Conservation (phyloP, 352 stramenopile genomes). For the Nothophytophthora sp. region DNA sequence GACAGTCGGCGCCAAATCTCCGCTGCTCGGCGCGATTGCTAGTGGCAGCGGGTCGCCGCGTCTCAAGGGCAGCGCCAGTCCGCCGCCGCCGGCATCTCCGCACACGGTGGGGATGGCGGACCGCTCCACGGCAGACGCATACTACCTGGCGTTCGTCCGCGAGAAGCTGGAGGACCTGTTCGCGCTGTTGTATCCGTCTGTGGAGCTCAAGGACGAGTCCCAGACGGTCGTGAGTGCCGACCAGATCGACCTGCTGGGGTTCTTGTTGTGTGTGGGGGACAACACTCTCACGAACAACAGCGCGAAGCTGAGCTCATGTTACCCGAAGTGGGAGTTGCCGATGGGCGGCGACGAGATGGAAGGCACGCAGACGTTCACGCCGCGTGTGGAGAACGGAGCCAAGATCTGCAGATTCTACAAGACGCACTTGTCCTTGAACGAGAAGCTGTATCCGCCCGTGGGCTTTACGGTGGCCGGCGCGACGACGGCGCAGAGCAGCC, state of each 20-base stretch:
- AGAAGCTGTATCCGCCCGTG: constrained; percentile 77
- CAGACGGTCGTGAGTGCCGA: constrained; percentile 56
- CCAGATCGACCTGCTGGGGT: constrained; percentile 73
- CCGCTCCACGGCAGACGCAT: constrained; percentile 74
- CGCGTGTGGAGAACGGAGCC: constrained; percentile 47
- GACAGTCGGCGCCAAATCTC: constrained; percentile 18
- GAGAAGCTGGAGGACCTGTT: constrained; percentile 83
- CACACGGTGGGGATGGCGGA: constrained; percentile 81
- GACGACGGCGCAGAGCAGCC: constrained; percentile 17
- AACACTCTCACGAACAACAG: constrained; percentile 50
- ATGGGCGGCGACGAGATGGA: constrained; percentile 10
- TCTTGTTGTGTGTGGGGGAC: constrained; percentile 66
- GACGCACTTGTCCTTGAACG: constrained; percentile 72
- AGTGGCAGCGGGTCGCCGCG: constrained; percentile 61
- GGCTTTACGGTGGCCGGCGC: constrained; percentile 54
- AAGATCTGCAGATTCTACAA: constrained; percentile 81
- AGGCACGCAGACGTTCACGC: constrained; percentile 11
- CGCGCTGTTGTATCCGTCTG: constrained; percentile 61
- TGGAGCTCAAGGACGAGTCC: constrained; percentile 51
- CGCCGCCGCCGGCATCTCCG: constrained; percentile 64
- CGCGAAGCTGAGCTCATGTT: constrained; percentile 62
- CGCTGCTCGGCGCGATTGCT: constrained; percentile 25
- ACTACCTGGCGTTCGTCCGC: constrained; percentile 80
- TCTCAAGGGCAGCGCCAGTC: constrained; percentile 56
- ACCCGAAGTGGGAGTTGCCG: constrained; percentile 58